Conservation (phyloP, 768 basidiomycete species). For the Boletales sp. region DNA sequence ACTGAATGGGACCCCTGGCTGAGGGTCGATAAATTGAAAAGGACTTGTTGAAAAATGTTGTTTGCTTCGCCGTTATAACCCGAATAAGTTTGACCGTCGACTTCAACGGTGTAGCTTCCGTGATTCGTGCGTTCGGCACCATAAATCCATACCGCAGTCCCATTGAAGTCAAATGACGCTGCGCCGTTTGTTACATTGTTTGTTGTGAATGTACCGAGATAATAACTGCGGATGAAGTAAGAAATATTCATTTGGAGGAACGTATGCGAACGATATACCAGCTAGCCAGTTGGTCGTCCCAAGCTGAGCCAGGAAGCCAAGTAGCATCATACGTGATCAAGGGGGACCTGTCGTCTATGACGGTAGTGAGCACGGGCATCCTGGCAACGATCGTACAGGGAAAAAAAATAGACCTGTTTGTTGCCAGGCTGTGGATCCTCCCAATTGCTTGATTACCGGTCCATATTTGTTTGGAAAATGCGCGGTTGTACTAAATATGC, state of each 20-base stretch:
- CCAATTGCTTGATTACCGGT: too few species aligned
- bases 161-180: conserved; percentile 44
- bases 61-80: conserved; percentile 26
- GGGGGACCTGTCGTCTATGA: conserved; percentile 33
- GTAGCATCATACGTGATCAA: conserved; percentile 25
- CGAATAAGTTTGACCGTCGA: conserved; percentile 35
- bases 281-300: conserved; percentile 9
- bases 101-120: conserved; percentile 40
- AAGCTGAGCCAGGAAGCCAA: conserved; percentile 18
- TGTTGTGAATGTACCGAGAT: conserved; percentile 38
- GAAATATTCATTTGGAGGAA: background rate
- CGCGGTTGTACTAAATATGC: too few species aligned
- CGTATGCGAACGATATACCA: conserved; percentile 6
- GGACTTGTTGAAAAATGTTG: conserved; percentile 31
- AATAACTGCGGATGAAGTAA: conserved; percentile 28
- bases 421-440: too few species aligned
- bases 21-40: conserved; percentile 37
- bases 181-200: conserved; percentile 34
- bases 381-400: background rate
- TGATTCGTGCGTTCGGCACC: conserved; percentile 49
- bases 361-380: conserved; percentile 24
- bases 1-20: conserved; percentile 36
- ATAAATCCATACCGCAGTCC: conserved; percentile 46
- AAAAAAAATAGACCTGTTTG: background rate
- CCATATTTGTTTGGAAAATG: too few species aligned